phyloP scores from a whole-genome alignment of 1,139 yeast genomes.

The Sugiyamaella neomexicana region DNA sequence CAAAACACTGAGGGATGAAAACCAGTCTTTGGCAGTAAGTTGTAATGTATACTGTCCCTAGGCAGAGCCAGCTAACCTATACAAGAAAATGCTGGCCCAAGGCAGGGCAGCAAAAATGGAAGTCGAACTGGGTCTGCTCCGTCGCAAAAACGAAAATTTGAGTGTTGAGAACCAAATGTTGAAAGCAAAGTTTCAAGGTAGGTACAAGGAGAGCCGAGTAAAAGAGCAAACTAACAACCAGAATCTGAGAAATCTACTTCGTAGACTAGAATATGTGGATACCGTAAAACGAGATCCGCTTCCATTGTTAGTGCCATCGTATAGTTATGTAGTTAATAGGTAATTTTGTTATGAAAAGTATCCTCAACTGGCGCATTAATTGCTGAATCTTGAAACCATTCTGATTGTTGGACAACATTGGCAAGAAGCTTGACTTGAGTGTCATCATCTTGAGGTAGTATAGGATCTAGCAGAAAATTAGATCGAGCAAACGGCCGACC shows the following conservation, averaged over 20 bases:
- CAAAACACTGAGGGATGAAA: constrained; percentile 64
- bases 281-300: no score
- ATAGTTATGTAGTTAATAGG: constrained; percentile 1
- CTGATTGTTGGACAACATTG: constrained; percentile 30
- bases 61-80: constrained; percentile 4
- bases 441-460: constrained; percentile 28
- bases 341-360: constrained; percentile 26
- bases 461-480: not conserved
- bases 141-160: constrained; percentile 45
- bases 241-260: constrained; percentile 17
- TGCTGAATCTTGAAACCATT: constrained; percentile 28
- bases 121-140: constrained; percentile 64
- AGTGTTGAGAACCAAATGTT: constrained; percentile 18
- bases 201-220: not conserved
- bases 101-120: constrained; percentile 72
- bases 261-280: not conserved
- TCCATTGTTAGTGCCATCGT: not conserved
- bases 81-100: constrained; percentile 58
- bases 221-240: constrained; percentile 7
- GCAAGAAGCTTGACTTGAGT: constrained; percentile 28
- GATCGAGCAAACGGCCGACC: not conserved
- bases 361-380: constrained; percentile 26
- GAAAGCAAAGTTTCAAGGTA: constrained; percentile 13
- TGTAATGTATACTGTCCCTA: not conserved
- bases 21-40: constrained; percentile 56